Evolutionary conservation across 176 grass and related monocot species (phyloP).

Genomic region (Panicum miliaceum): DNA sequence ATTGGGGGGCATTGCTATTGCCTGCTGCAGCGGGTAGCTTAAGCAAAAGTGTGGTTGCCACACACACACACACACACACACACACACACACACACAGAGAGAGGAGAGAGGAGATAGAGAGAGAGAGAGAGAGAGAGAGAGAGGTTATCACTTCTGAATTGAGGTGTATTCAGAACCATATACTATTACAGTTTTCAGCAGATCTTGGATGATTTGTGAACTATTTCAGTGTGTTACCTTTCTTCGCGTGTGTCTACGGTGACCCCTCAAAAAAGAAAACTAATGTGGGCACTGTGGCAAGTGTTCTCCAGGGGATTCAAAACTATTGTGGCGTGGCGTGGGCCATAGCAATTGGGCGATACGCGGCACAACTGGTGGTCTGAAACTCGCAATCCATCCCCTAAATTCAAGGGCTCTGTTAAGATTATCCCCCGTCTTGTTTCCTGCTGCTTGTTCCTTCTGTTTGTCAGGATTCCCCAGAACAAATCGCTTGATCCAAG

Average conservation of each 20-base stretch:
- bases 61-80: background rate
- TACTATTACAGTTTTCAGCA: background rate
- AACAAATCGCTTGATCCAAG: conserved; percentile 30
- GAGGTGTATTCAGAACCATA: background rate
- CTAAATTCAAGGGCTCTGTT: conserved; percentile 48
- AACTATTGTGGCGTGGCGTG: conserved; percentile 23
- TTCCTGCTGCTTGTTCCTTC: conserved; percentile 50
- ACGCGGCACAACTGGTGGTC: background rate
- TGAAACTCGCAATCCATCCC: conserved; percentile 26
- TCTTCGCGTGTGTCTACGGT: background rate
- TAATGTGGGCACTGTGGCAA: background rate
- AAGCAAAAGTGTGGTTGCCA: background rate
- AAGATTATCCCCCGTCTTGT: conserved; percentile 38
- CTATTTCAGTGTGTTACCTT: background rate
- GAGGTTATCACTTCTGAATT: background rate
- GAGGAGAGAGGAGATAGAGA: too few species aligned
- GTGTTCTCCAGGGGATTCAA: background rate
- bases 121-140: too few species aligned
- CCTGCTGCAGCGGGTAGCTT: background rate
- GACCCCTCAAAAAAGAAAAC: background rate
- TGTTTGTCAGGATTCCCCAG: conserved; percentile 33
- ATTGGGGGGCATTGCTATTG: background rate
- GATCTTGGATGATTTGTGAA: background rate
- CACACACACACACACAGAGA: too few species aligned
- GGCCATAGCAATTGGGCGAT: conserved; percentile 26